Base-by-base conservation (phyloP, 345 rosid species). In the Arabidopsis suecica region DNA sequence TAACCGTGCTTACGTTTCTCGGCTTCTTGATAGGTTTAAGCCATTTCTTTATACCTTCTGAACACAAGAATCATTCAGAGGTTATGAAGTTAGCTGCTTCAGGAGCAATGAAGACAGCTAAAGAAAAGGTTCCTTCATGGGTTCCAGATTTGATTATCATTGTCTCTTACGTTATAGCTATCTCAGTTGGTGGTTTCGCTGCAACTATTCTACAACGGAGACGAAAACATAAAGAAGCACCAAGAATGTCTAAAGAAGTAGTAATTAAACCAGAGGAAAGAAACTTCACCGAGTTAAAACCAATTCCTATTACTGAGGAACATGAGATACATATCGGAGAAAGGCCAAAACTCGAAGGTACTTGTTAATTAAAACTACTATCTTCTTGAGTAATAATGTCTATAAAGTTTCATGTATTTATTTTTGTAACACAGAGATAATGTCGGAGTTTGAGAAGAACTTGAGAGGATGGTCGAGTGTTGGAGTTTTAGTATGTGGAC, bases 401-500 rank as follows among this genome's bases (percentile, higher is more conserved):
- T 23, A 22, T 47, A 54, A 73, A 37, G 1, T 30, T 49, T 2
- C 28, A 10, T 45, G 65, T n/a, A 36, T 56, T 7, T 18, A 13
- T 47, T 4, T 65, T 25, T 45, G 41, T 33, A 18, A 50, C 61
- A n/a, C 81, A 93, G 97, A 93, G 51, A 45, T 86, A 33, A 83
- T 90, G 49, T 76, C 72, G 48, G 78, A 79, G 81, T 86, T 89
- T 64, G 59, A 59, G 60, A 74, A 56, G 67, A 88, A 83, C 75
- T 60, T 71, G 18, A 82, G 81, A 37, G 93, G 78, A 58, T 67
- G 68, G 61, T 78, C 83, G 12, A 78, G 84, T 50, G 58, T 82
- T 3, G 95, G 93, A 80, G 91, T 90, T 10, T 63, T 93, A 65
- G 98, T 93, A 38, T 90, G 97, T 49, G 97, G 97, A 80, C 98